Evolutionary conservation across 2,329 filamentous ascomycete species (phyloP), one percentile per base, ranked within the genome.

Genomic region (Leptographium radiaticola): DNA sequence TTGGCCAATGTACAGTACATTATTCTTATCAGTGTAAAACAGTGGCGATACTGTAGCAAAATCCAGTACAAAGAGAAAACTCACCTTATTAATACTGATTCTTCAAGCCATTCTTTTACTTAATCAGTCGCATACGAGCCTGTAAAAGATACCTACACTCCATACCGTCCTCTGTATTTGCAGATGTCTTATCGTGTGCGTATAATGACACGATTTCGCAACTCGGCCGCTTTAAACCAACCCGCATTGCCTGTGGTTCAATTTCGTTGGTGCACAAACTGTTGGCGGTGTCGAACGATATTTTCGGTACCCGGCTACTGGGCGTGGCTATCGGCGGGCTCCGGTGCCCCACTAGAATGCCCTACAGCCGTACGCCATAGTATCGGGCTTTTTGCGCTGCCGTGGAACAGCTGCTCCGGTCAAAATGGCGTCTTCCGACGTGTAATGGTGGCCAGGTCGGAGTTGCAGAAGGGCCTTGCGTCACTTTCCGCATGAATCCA

Each of bases 311-410:
- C 48, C 55, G 49, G 40, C 43, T 30, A 39, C 18, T 47, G 30
- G 42, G 50, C 51, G 58, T 60, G 60, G 60, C 56, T 49, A 44
- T 61, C 59, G 60, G 59, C 60, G 60, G 59, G 59, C 57, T 62
- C 60, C 60, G 60, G 53, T 45, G 52, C 55, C 40, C 57, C 55
- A 57, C 54, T 12, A 45, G 18, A 10, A 16, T n/a, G 15, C 31
- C 33, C 18, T 38, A 33, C 31, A 47, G 39, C 34, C 34, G 34
- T n/a, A n/a, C 8, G 48, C 43, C 18, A 39, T 40, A 30, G 34
- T 30, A 13, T 13, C 48, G 48, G 34, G 5, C n/a, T 38, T n/a
- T 38, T n/a, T 13, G 30, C 18, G 18, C 36, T 31, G 25, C 13
- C 20, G 33, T 18, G 42, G 42, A 18, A 20, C 42, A 25, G 15